A percentile compares a stretch with the other conserved stretches of the same genome.
Evolutionary conservation across 192 early-diverging fungal genomes (phyloP).

Genomic region (Spinellus fusiger): DNA sequence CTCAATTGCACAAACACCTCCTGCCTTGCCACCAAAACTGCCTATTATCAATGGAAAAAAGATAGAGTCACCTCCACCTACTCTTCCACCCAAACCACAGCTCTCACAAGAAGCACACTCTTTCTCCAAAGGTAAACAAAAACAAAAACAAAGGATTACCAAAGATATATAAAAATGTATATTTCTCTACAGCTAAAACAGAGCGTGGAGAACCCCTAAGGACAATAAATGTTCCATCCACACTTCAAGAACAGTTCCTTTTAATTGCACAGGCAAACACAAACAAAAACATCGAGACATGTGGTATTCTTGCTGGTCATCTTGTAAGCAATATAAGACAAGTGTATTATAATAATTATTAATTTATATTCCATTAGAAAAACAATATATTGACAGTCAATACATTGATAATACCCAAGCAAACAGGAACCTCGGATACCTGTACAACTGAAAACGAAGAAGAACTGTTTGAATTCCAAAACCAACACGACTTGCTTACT

Average conservation of each 20-base stretch:
- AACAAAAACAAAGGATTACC: no score
- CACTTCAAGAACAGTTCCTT: slow-evolving; percentile 63
- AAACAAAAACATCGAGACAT: slow-evolving; percentile 76
- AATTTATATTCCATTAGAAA: slow-evolving; percentile 30
- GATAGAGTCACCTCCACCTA: not conserved
- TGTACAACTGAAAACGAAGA: slow-evolving; percentile 81
- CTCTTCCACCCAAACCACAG: not conserved
- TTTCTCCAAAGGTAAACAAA: no score
- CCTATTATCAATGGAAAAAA: slow-evolving; percentile 6
- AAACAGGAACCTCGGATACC: slow-evolving; percentile 80
- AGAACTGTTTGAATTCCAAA: slow-evolving; percentile 74
- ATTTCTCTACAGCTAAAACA: slow-evolving; percentile 31
- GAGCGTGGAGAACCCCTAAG: slow-evolving; percentile 61
- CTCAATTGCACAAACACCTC: not conserved
- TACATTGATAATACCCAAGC: slow-evolving; percentile 84
- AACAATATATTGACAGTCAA: slow-evolving; percentile 58
- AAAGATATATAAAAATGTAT: slow-evolving; percentile 38
- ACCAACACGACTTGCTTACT: slow-evolving; percentile 67
- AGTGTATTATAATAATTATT: not conserved
- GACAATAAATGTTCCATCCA: slow-evolving; percentile 56
- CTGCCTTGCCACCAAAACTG: slow-evolving; percentile 12
- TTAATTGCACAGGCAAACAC: slow-evolving; percentile 70
- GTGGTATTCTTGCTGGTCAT: slow-evolving; percentile 76
- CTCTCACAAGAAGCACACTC: no score
- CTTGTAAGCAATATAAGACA: slow-evolving; percentile 36